Conservation (phyloP, 257 asterid species). For the Fraxinus cuspidata region DNA sequence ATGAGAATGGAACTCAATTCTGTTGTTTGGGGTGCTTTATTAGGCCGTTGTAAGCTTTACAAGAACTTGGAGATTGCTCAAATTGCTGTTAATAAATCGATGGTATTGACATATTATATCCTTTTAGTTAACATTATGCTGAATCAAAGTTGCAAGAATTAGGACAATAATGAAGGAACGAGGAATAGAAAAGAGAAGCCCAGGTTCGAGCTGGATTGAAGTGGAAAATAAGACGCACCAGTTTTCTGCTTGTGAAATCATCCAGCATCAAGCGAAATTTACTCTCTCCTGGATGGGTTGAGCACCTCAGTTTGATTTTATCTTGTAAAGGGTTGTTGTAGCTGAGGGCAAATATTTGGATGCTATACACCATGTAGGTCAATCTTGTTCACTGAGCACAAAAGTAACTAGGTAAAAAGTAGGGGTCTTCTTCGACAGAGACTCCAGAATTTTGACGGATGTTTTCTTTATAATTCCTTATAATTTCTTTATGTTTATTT, state of each 20-base stretch:
- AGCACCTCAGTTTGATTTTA: constrained; percentile 27
- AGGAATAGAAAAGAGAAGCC: constrained; percentile 62
- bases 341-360: constrained; percentile 5
- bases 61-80: constrained; percentile 67
- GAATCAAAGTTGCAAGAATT: constrained; percentile 58
- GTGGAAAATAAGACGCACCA: constrained; percentile 52
- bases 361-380: neutral
- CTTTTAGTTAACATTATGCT: constrained; percentile 67
- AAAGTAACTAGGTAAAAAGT: neutral
- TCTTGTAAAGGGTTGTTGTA: constrained; percentile 16
- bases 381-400: neutral
- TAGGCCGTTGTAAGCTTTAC: constrained; percentile 75
- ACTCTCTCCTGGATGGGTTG: constrained; percentile 44
- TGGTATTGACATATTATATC: constrained; percentile 50
- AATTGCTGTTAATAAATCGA: constrained; percentile 56
- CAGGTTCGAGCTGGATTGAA: constrained; percentile 82
- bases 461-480: neutral
- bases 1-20: constrained; percentile 75
- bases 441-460: neutral
- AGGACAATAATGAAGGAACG: constrained; percentile 57
- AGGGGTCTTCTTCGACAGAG: neutral
- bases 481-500: neutral
- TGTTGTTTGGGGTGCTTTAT: constrained; percentile 73
- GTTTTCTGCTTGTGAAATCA: constrained; percentile 71
- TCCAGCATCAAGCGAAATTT: constrained; percentile 48